Conservation (phyloP, 108 stramenopile genomes). For the Cafeteria roenbergensis region DNA sequence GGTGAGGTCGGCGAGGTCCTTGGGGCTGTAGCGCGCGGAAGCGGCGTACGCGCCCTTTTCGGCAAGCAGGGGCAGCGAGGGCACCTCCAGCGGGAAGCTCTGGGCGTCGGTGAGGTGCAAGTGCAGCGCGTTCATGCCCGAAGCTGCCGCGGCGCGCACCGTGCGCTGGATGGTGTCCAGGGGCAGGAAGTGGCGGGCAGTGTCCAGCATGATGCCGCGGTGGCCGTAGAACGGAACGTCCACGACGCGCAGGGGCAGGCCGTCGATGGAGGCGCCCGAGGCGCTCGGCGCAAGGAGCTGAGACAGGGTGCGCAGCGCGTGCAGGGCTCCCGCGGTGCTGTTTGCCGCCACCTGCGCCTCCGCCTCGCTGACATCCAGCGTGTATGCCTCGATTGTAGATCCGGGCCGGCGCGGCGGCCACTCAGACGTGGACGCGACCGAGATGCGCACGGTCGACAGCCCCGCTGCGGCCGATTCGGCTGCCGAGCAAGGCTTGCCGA, state of each 20-base stretch:
- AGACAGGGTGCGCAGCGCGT: too few relatives aligned
- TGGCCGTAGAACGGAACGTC: slow-evolving; percentile 19
- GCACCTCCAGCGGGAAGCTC: slow-evolving; percentile 20
- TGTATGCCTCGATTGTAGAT: too few relatives aligned
- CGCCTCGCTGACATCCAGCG: too few relatives aligned
- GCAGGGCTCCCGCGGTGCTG: too few relatives aligned
- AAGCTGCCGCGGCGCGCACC: slow-evolving; percentile 10
- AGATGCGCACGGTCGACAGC: too few relatives aligned
- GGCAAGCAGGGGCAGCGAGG: neutral
- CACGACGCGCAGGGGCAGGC: neutral
- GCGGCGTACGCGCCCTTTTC: neutral
- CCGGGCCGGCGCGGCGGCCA: too few relatives aligned
- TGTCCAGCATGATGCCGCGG: slow-evolving; percentile 22
- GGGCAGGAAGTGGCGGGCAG: slow-evolving; percentile 17
- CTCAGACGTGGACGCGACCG: too few relatives aligned
- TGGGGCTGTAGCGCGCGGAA: neutral
- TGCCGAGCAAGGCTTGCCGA: too few relatives aligned
- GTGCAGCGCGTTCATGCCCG: slow-evolving; percentile 21
- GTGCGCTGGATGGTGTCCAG: neutral
- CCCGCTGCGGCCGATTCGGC: too few relatives aligned
- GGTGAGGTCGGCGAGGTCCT: neutral
- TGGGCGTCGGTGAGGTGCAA: slow-evolving; percentile 20
- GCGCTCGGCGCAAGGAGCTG: too few relatives aligned
- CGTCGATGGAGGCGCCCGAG: too few relatives aligned
- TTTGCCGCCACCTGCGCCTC: too few relatives aligned